These are phyloP conservation scores for Arxiozyma heterogenica DNA, from an alignment of 1,139 yeast genomes.

Conservation along the genomic window DNA sequence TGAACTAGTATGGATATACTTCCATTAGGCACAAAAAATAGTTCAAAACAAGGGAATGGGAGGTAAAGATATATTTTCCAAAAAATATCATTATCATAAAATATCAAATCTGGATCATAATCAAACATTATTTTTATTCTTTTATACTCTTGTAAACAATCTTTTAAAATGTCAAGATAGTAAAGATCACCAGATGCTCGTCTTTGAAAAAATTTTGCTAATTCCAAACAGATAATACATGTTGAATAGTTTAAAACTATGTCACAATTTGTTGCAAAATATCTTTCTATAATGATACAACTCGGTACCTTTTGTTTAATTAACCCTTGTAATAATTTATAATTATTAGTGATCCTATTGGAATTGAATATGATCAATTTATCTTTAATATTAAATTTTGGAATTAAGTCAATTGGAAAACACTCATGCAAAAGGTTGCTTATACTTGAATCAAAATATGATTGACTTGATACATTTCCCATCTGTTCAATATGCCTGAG, in stretches of 20 bases:
- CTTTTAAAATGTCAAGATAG: constrained; percentile 7
- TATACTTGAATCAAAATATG: no score
- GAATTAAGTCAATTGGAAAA: background rate
- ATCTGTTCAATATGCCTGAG: background rate
- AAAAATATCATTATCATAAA: constrained; percentile 16
- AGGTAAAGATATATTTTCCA: constrained; percentile 19
- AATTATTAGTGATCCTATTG: constrained; percentile 9
- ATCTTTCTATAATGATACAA: constrained; percentile 10
- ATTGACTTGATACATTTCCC: background rate
- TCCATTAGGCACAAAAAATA: constrained; percentile 7
- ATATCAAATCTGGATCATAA: constrained; percentile 9
- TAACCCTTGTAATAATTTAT: constrained; percentile 7
- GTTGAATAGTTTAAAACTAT: constrained; percentile 13
- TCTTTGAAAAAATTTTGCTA: constrained; percentile 16
- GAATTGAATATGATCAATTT: constrained; percentile 12
- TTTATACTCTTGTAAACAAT: constrained; percentile 11
- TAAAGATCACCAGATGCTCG: constrained; percentile 5
- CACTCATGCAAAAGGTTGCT: background rate
- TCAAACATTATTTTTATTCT: constrained; percentile 14
- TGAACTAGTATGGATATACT: background rate
- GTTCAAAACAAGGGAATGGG: constrained; percentile 5
- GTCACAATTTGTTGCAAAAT: constrained; percentile 11
- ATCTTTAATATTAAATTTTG: background rate
- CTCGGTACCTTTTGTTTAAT: background rate
- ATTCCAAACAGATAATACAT: constrained; percentile 13